Base-by-base conservation (phyloP, 2,329 filamentous ascomycete species). In the Verticillium dahliae region DNA sequence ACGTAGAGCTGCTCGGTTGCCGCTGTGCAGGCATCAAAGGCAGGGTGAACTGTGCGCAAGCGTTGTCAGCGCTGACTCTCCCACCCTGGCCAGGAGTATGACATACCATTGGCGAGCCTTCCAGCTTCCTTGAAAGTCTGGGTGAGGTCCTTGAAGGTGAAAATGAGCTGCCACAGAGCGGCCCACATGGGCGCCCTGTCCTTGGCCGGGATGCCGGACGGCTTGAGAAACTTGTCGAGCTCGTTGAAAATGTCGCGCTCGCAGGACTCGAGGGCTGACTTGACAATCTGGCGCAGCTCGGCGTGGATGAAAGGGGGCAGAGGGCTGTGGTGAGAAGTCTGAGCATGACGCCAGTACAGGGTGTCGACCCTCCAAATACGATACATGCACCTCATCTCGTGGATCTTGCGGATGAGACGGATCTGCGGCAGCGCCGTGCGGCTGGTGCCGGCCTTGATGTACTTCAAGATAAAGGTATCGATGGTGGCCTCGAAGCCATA, bases 351-450 rank as follows among this genome's bases (percentile, higher is more conserved):
- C 65, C 74, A 80, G 66, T 71, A 74, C 63, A 82, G 80, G 1
- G 71, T 71, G 6, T 72, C 69, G 18, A 76, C 75, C 61, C 75
- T 76, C 78, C 76, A 82, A 64, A 82, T 80, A 63, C 73, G 76
- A 68, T 81, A 82, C 72, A 81, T 78, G 69, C 78, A 81, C 64
- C 77, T 78, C 72, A 82, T 75, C 58, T 73, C 72, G 63, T 80
- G 76, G 41, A 81, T 77, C 63, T 77, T 76, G 56, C 68, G 70
- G 15, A 80, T 74, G 34, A 81, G 72, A 34, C 73, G 70, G 65
- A 64, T 61, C 39, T 62, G 58, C 4, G 58, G 56, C 18, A 58
- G 37, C 15, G 52, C 45, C 45, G n/a, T 34, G 37, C 56, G 37
- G 56, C 13, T 38, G n/a, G 14, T 9, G 7, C 27, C 35, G 31